Base-by-base conservation (phyloP, 257 asterid species). In the Prunella vulgaris region DNA sequence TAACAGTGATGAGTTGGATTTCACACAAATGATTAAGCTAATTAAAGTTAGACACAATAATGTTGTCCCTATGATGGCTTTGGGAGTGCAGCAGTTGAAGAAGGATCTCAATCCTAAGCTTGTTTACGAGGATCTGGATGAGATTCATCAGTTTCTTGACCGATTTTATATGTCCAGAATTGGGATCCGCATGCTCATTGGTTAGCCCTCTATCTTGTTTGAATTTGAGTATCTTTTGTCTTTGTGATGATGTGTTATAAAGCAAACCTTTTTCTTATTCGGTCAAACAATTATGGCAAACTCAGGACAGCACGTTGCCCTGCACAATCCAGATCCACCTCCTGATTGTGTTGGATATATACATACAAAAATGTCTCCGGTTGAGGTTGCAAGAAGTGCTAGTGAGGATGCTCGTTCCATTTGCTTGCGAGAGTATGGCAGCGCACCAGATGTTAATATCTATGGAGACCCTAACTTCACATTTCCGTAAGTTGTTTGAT, bases 111-210 rank as follows among this genome's bases (percentile, higher is more conserved):
- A 76, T 73, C 87, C 80, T 15, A 87, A 75, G 75, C 69, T 80
- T 64, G 86, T 80, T 70, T 90, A 86, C 63, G 40, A 68, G 68
- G 84, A 87, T 72, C 80, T 90, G 33, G 90, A 83, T 71, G 96
- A 90, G 63, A 93, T 93, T 65, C 96, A 93, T 64, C 85, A 88
- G 73, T 93, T 93, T 66, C 76, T 93, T 6, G 97, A 93, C 79
- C 94, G 97, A 8, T 93, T 93, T 80, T 93, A 90, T 68, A 79
- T 93, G 95, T 84, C 99, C 18, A 86, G 99, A 73, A 93, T 88
- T 66, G 99, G 97, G 76, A 90, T 93, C 67, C 90, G 99, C 68
- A 93, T 93, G 97, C 96, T 93, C 77, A 93, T 93, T 12, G 98
- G 98, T 90, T 69, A 82, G 90, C 46, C 64, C 60, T 40, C 37